Evolutionary conservation across 306 rosid species (phyloP).

Genomic region (Crotalaria pallida): DNA sequence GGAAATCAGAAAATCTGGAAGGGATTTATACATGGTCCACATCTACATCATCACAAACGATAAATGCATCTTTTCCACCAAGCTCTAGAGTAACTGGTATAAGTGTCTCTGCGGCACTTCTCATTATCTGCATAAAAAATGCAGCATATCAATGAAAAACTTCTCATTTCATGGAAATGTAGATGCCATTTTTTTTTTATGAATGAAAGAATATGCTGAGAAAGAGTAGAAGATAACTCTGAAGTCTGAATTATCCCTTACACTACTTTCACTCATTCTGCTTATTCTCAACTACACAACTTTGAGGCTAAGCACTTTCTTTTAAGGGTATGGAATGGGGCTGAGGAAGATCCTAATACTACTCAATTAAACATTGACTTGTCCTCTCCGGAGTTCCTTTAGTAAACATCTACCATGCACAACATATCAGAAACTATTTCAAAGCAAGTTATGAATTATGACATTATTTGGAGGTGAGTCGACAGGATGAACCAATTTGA

Average conservation of each 20-base stretch:
- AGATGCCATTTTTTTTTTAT: not conserved
- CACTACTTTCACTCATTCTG: not conserved
- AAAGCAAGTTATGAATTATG: not conserved
- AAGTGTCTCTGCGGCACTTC: slow-evolving; percentile 79
- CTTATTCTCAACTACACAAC: not conserved
- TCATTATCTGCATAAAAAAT: slow-evolving; percentile 75
- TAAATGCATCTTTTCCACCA: slow-evolving; percentile 98
- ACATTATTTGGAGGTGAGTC: slow-evolving; percentile 1
- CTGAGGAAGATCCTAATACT: slow-evolving; percentile 5
- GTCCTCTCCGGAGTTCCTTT: not conserved
- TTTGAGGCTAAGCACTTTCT: not conserved
- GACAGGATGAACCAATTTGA: slow-evolving; percentile 6
- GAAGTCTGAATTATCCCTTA: slow-evolving; percentile 6
- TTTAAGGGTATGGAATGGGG: not conserved
- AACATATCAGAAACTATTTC: not conserved
- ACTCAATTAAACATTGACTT: slow-evolving; percentile 11
- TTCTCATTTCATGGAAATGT: slow-evolving; percentile 9
- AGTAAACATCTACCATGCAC: slow-evolving; percentile 1
- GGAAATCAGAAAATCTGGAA: slow-evolving; percentile 16
- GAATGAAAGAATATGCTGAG: not conserved
- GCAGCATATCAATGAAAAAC: slow-evolving; percentile 5
- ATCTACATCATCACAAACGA: slow-evolving; percentile 90
- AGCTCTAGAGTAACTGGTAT: slow-evolving; percentile 92
- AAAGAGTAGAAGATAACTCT: not conserved
- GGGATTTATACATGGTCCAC: slow-evolving; percentile 69